Percentiles rank a stretch among this genome's conserved stretches.
phyloP scores from a whole-genome alignment of 2,329 filamentous ascomycete genomes.

The Penicillium thymicola region DNA sequence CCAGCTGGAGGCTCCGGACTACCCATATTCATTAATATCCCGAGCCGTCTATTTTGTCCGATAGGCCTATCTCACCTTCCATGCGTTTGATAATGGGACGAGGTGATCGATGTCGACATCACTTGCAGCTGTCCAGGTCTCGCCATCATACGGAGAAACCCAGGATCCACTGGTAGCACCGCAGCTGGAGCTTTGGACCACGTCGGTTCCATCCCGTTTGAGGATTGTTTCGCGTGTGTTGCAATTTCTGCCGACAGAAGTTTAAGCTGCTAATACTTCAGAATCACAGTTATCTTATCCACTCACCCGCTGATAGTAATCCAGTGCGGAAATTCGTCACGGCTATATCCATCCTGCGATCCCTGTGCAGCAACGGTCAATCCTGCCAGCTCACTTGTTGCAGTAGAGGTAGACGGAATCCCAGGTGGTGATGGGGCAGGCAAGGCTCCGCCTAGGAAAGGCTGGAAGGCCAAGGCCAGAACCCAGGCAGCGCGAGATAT shows the following conservation, averaged over 20 bases:
- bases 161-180: constrained; percentile 64
- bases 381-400: constrained; percentile 55
- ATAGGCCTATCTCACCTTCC: constrained; percentile 53
- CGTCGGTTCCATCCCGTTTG: constrained; percentile 66
- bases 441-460: constrained; percentile 15
- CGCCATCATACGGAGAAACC: constrained; percentile 71
- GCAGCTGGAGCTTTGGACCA: constrained; percentile 60
- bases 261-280: not conserved
- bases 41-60: not conserved
- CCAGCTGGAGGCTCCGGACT: constrained; percentile 66
- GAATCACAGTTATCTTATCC: constrained; percentile 1
- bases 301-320: constrained; percentile 50
- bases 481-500: not conserved
- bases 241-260: constrained; percentile 53
- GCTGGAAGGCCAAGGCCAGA: constrained; percentile 17
- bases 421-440: constrained; percentile 52
- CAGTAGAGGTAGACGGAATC: constrained; percentile 59
- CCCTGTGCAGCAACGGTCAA: constrained; percentile 58
- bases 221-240: constrained; percentile 72
- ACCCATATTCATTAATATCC: not conserved
- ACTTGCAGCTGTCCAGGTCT: constrained; percentile 62
- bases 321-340: constrained; percentile 71
- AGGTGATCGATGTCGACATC: constrained; percentile 82
- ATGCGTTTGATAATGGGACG: constrained; percentile 76
- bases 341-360: constrained; percentile 58